Base-by-base conservation (phyloP, 192 early-diverging fungal genomes). In the Paraglomus occultum region DNA sequence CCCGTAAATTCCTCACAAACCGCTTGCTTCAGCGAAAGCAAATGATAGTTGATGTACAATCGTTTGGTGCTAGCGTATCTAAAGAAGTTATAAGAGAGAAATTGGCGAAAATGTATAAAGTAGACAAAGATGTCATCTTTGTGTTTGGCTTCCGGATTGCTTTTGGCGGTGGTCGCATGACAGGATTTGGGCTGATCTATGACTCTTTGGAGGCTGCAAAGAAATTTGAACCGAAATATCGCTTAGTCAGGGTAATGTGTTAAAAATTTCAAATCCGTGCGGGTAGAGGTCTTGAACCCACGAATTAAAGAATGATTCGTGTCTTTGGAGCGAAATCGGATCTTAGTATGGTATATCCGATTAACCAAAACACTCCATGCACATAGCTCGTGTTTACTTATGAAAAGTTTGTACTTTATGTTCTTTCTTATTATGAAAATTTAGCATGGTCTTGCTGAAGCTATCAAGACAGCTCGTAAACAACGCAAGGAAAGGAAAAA, bases 401-500 rank as follows among this genome's bases (percentile, higher is more conserved):
- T 31, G 23, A 43, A 20, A 40, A 17, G 1, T 15, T 43, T 57
- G 18, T 7, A 18, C 38, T 18, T 15, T 9, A 22, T n/a, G 58
- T 70, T 31, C n/a, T 8, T n/a, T 55, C 73, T 31, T 59, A 46
- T 12, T 58, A 5, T 70, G 14, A 31, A 22, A 44, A 4, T 64
- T 57, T 54, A 82, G 78, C 74, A 77, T 67, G 83, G 83, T 67
- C 79, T 92, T 69, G 87, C 80, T 73, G 89, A 86, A 76, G 73
- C 80, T 73, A 74, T 80, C 76, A 89, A 87, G 78, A 85, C 84
- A 67, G 88, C 93, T 62, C 92, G 92, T 84, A 99, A 97, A 88
- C 97, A 99, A 84, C 91, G 94, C 78, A 99, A 96, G 93, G 95
- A 99, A 82, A 88, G 91, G 80, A 96, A 96, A 91, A 98, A 98